phyloP scores from a whole-genome alignment of 257 asterid species.

The Misopates orontium region DNA sequence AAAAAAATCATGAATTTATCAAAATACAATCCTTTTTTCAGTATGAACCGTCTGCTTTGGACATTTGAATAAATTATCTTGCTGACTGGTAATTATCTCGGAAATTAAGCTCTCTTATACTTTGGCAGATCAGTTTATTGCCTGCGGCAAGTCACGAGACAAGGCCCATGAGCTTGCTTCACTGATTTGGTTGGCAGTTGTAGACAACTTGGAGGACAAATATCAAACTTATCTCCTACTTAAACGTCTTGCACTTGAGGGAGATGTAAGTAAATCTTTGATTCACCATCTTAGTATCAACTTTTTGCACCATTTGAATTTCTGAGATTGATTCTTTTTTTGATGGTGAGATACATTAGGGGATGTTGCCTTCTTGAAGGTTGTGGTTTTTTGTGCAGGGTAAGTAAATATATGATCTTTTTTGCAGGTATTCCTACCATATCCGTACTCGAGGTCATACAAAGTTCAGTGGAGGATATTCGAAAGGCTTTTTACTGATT shows the following conservation, averaged over 20 bases:
- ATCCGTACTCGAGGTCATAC: slow-evolving; percentile 68
- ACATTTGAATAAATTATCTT: background rate
- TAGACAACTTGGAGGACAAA: slow-evolving; percentile 73
- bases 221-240: slow-evolving; percentile 55
- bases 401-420: background rate
- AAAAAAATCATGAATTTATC: too few relatives aligned
- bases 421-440: slow-evolving; percentile 56
- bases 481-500: slow-evolving; percentile 69
- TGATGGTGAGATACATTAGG: background rate
- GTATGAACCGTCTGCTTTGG: too few relatives aligned
- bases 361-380: background rate
- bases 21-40: too few relatives aligned
- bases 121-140: slow-evolving; percentile 70
- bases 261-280: slow-evolving; percentile 53
- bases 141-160: slow-evolving; percentile 73
- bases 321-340: background rate
- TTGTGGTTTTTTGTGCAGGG: background rate
- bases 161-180: slow-evolving; percentile 69
- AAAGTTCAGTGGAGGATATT: slow-evolving; percentile 71
- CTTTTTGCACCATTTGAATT: too few relatives aligned
- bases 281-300: background rate
- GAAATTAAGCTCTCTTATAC: slow-evolving; percentile 22
- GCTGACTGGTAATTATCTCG: background rate
- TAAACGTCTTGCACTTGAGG: slow-evolving; percentile 67
- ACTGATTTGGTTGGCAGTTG: slow-evolving; percentile 68